Conservation (phyloP, 805 yeast genomes). For the Metschnikowia chrysomelidarum region DNA sequence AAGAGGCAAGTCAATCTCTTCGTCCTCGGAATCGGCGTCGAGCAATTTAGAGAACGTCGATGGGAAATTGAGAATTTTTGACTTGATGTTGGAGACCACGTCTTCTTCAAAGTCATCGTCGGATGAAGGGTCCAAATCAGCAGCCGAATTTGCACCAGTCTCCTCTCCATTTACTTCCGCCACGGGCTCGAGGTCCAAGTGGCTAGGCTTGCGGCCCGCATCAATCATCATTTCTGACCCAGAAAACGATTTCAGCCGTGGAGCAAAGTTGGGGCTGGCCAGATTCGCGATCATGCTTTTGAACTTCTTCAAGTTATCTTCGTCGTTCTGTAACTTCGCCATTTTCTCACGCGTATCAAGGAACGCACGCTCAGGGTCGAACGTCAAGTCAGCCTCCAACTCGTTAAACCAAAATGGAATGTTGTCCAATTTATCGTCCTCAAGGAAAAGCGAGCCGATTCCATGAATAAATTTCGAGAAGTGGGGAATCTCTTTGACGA, state of each 20-base stretch:
- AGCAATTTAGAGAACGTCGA: constrained; percentile 38
- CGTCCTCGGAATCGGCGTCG: constrained; percentile 79
- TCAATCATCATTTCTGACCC: constrained; percentile 29
- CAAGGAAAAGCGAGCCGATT: constrained; percentile 80
- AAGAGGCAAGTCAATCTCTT: constrained; percentile 77
- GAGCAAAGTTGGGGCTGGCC: constrained; percentile 25
- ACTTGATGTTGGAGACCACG: constrained; percentile 13
- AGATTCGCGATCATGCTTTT: constrained; percentile 36
- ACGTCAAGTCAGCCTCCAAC: constrained; percentile 56
- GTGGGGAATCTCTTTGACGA: constrained; percentile 91
- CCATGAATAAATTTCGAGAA: constrained; percentile 94
- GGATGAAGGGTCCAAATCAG: constrained; percentile 27
- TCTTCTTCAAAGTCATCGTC: constrained; percentile 33
- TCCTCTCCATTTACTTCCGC: constrained; percentile 13
- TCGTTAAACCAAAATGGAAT: constrained; percentile 96
- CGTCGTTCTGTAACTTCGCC: constrained; percentile 46
- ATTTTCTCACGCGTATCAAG: constrained; percentile 60
- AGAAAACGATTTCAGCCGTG: constrained; percentile 40
- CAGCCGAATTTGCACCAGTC: constrained; percentile 16
- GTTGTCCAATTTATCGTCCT: constrained; percentile 85
- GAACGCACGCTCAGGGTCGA: constrained; percentile 76
- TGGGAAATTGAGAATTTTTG: constrained; percentile 27
- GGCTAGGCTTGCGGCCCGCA: constrained; percentile 5
- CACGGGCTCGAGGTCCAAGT: constrained; percentile 13
- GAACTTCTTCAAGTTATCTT: constrained; percentile 44